Evolutionary conservation across 352 stramenopile species (phyloP).

Genomic region (Blastocystis sp.): DNA sequence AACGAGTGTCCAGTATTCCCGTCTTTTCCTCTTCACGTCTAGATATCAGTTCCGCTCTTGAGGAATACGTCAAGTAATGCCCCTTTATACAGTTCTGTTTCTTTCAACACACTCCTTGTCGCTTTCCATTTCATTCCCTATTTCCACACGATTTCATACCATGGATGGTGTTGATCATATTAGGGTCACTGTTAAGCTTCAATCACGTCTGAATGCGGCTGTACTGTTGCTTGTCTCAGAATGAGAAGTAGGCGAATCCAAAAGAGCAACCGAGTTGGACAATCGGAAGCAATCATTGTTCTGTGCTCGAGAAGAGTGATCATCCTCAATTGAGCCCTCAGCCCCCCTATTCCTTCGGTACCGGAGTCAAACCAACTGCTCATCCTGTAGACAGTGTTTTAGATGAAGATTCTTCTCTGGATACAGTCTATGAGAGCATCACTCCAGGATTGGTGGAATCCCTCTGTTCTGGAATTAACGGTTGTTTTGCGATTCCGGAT

Average conservation of each 20-base stretch:
- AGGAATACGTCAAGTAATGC: no score
- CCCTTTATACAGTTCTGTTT: no score
- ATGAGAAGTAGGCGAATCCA: neutral
- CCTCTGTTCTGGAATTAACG: neutral
- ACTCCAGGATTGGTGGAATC: conserved; percentile 3
- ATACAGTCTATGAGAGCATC: neutral
- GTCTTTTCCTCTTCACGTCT: no score
- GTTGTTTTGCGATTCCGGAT: neutral
- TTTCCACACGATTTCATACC: no score
- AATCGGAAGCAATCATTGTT: neutral
- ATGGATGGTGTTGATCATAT: neutral
- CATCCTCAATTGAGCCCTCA: neutral
- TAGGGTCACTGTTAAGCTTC: neutral
- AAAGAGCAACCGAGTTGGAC: neutral
- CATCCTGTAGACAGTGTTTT: conserved; percentile 11
- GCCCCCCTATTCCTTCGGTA: conserved; percentile 16
- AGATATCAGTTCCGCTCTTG: no score
- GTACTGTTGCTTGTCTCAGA: neutral
- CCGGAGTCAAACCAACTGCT: neutral
- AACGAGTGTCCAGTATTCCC: no score
- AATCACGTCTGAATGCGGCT: neutral
- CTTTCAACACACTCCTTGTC: no score
- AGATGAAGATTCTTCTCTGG: neutral
- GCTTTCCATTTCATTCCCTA: no score
- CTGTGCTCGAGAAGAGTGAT: no score